Conservation (phyloP, 805 yeast genomes). For the Myxozyma kluyveri region DNA sequence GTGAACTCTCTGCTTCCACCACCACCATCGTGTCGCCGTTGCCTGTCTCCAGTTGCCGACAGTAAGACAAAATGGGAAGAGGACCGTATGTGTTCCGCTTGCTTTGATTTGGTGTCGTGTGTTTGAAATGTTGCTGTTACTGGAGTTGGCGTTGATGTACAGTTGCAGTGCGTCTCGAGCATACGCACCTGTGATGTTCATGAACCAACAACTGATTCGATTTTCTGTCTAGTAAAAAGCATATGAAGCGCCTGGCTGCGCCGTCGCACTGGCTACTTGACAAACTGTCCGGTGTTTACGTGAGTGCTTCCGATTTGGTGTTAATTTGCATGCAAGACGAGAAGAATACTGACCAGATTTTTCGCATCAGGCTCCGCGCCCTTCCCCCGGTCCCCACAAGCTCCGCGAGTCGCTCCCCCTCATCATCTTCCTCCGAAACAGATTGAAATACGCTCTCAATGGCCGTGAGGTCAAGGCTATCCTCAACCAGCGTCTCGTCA, state of each 20-base stretch:
- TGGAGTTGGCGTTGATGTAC: no score
- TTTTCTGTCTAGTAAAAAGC: constrained; percentile 66
- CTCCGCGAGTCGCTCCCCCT: constrained; percentile 97
- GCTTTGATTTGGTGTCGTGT: not conserved
- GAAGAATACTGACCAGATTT: not conserved
- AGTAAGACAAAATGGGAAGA: constrained; percentile 24
- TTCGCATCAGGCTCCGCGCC: constrained; percentile 77
- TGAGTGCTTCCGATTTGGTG: constrained; percentile 14
- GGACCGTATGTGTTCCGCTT: constrained; percentile 27
- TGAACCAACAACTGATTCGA: constrained; percentile 2
- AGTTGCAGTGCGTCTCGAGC: no score
- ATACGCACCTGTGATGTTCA: no score
- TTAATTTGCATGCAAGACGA: constrained; percentile 2
- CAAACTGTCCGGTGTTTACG: constrained; percentile 96
- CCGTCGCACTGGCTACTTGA: constrained; percentile 99
- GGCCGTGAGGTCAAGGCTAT: constrained; percentile 99
- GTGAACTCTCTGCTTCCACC: not conserved
- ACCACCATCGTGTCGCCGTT: not conserved
- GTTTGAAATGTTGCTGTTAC: no score
- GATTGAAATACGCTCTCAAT: constrained; percentile 97
- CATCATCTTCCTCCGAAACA: constrained; percentile 95
- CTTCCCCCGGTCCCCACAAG: constrained; percentile 99
- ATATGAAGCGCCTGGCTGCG: constrained; percentile 99
- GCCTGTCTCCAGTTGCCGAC: not conserved
- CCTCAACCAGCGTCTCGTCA: constrained; percentile 96